A percentile compares a stretch with the other conserved stretches of the same genome.
Conservation (phyloP, 1,284 basidiomycete genomes). For the Ganoderma sinense region DNA sequence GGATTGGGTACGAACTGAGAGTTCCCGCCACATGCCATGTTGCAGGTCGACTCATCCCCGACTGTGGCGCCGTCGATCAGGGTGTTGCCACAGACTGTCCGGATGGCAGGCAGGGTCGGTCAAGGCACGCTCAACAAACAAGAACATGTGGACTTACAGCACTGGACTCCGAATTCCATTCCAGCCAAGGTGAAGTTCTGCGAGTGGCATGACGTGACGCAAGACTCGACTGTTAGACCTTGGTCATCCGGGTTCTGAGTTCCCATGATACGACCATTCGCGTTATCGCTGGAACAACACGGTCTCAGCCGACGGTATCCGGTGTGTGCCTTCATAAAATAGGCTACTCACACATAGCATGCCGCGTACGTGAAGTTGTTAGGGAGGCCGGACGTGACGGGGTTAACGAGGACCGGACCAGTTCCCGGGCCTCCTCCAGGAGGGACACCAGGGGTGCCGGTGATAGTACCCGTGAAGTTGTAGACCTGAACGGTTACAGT, state of each 20-base stretch:
- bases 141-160: conserved; percentile 39
- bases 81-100: conserved; percentile 66
- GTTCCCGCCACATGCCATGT: conserved; percentile 72
- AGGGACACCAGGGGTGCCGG: conserved; percentile 46
- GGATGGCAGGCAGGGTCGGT: background rate
- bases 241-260: conserved; percentile 43
- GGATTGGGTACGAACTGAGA: conserved; percentile 53
- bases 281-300: conserved; percentile 43
- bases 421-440: conserved; percentile 44
- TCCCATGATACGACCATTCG: conserved; percentile 45
- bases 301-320: background rate
- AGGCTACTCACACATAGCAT: conserved; percentile 63
- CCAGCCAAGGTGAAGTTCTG: conserved; percentile 49
- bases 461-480: conserved; percentile 69
- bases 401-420: conserved; percentile 44
- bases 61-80: conserved; percentile 63
- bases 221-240: conserved; percentile 48
- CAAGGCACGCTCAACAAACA: background rate
- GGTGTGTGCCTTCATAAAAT: background rate
- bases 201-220: conserved; percentile 43
- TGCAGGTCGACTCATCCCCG: conserved; percentile 60
- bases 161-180: conserved; percentile 60
- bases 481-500: conserved; percentile 49
- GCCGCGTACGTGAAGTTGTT: conserved; percentile 55
- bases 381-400: conserved; percentile 59